Base-by-base conservation (phyloP, 2,329 filamentous ascomycete genomes). In the Lasiodiplodia sp. region DNA sequence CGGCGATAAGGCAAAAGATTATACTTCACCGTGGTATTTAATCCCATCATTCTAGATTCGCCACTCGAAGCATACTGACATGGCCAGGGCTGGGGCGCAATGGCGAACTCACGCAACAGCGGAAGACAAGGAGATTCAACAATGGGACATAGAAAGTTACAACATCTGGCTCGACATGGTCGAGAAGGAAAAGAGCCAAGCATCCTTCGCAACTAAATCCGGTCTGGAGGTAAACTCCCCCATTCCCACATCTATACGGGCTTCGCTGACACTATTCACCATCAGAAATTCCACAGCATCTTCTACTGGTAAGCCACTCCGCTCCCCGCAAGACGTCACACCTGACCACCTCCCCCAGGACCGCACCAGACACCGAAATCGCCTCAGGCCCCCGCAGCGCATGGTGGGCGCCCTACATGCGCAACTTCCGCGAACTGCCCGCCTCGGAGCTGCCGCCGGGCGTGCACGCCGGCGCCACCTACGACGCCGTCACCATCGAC, bases 111-210 rank as follows among this genome's bases (percentile, higher is more conserved):
- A 83, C 69, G 79, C 82, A 18, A 72, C 73, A 0, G 51, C 69
- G 1, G 70, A 75, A 7, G 76, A 80, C 47, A 68, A 68, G 4
- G 78, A 80, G 60, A 38, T 51, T 34, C 71, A 70, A 40, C 72
- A 78, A 53, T 85, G 82, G 82, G 82, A 85, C 71, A 69, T 76
- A 0, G 77, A 81, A 71, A 84, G 80, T 1, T 84, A 82, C 70
- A 65, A 77, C 14, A 70, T 76, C n/a, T 85, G 82, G 83, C 73
- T 76, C 37, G 66, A 72, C 1, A 69, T 79, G 16, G 69, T 81
- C 3, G 71, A 73, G 63, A 68, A 70, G 40, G 76, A 78, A 8
- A 63, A 63, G 38, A 65, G 40, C 38, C 37, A 65, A 6, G 14
- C 69, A 67, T 73, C 76, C n/a, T 69, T 72, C 68, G 74, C 69